Percentiles rank a stretch among this genome's conserved stretches.
These are phyloP conservation scores for Sporisorium graminicola DNA, from an alignment of 1,284 basidiomycete genomes.

Conservation along the genomic window DNA sequence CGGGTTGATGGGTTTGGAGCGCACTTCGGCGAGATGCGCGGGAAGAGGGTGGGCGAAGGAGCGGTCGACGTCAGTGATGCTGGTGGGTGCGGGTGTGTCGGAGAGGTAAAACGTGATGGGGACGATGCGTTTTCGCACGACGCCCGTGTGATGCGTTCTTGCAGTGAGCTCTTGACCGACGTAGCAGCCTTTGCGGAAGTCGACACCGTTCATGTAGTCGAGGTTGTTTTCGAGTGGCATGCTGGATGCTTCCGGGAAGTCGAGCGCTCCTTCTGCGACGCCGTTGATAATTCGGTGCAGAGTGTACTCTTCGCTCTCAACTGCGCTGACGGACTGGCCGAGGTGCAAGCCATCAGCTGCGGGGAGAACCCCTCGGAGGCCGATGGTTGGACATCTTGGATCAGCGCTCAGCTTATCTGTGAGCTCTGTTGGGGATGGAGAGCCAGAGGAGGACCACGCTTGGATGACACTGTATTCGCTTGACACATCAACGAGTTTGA, in stretches of 20 bases:
- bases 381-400: slow-evolving; percentile 52
- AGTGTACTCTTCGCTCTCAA: slow-evolving; percentile 73
- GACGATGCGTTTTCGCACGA: slow-evolving; percentile 88
- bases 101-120: slow-evolving; percentile 74
- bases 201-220: slow-evolving; percentile 93
- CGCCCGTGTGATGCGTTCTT: slow-evolving; percentile 93
- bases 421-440: neutral
- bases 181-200: slow-evolving; percentile 98
- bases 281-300: slow-evolving; percentile 84
- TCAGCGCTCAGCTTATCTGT: slow-evolving; percentile 31
- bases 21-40: slow-evolving; percentile 37
- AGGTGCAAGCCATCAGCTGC: neutral
- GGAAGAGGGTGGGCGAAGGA: slow-evolving; percentile 9
- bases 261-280: slow-evolving; percentile 85
- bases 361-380: slow-evolving; percentile 49
- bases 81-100: slow-evolving; percentile 11
- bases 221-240: slow-evolving; percentile 94
- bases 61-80: slow-evolving; percentile 10
- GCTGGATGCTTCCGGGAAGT: slow-evolving; percentile 81
- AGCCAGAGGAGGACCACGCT: slow-evolving; percentile 75
- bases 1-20: slow-evolving; percentile 22
- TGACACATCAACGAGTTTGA: slow-evolving; percentile 81
- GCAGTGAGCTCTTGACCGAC: slow-evolving; percentile 98
- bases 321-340: neutral
- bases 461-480: slow-evolving; percentile 83